Evolutionary conservation across 2,329 filamentous ascomycete genomes (phyloP).

Genomic region (Gaeumannomyces tritici): DNA sequence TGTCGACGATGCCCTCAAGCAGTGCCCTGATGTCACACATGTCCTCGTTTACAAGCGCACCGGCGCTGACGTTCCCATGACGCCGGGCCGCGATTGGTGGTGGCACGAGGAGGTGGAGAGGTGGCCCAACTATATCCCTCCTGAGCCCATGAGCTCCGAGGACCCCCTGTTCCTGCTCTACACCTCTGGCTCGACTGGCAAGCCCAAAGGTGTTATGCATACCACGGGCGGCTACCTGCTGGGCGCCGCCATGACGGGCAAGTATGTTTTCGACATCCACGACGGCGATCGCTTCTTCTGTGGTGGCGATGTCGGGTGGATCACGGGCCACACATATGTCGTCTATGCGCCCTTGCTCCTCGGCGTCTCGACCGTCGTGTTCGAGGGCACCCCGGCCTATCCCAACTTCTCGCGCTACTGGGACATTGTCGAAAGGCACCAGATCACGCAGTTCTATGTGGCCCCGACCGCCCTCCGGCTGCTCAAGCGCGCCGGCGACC

Average conservation of each 20-base stretch:
- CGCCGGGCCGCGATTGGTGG: slow-evolving; percentile 81
- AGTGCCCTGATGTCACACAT: slow-evolving; percentile 79
- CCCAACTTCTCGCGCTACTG: slow-evolving; percentile 98
- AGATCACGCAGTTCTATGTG: slow-evolving; percentile 96
- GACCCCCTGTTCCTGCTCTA: slow-evolving; percentile 97
- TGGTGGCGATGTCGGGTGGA: slow-evolving; percentile 97
- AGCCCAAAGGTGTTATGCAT: slow-evolving; percentile 99
- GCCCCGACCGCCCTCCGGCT: slow-evolving; percentile 88
- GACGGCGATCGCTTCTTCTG: slow-evolving; percentile 92
- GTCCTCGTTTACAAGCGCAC: slow-evolving; percentile 94
- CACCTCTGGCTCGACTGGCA: slow-evolving; percentile 94
- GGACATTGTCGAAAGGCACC: slow-evolving; percentile 94
- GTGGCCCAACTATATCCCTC: slow-evolving; percentile 86
- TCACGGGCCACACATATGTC: slow-evolving; percentile 96
- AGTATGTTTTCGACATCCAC: slow-evolving; percentile 98
- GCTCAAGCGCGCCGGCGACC: slow-evolving; percentile 88
- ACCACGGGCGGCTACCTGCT: slow-evolving; percentile 92
- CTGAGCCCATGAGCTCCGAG: slow-evolving; percentile 83
- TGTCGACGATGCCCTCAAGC: slow-evolving; percentile 92
- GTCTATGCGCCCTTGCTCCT: slow-evolving; percentile 92
- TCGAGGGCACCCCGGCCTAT: slow-evolving; percentile 95
- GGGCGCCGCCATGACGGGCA: slow-evolving; percentile 85
- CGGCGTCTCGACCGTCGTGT: slow-evolving; percentile 90
- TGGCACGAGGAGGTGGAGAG: slow-evolving; percentile 99
- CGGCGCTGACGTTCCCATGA: slow-evolving; percentile 86